Base-by-base conservation (phyloP, 306 rosid genomes). In the Hippophae rhamnoides region DNA sequence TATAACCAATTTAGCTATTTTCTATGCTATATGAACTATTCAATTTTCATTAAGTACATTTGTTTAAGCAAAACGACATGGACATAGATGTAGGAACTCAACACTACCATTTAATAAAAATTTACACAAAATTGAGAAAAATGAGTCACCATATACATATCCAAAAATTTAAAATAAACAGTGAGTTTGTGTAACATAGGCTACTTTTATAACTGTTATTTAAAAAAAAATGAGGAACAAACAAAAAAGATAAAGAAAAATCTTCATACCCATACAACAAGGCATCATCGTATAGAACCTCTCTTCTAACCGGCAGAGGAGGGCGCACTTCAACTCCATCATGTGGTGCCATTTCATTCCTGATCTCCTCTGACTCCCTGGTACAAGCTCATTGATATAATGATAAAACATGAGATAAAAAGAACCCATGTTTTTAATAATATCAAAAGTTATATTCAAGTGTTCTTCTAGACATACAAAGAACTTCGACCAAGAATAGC, bases 301-400 rank as follows among this genome's bases (percentile, higher is more conserved):
- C 97, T 77, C 99, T 82, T 56, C 78, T 80, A 41, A 93, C 99
- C 53, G 99, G 99, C 61, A 93, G 70, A 14, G 99, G 99, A 66
- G 99, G 71, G 56, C 99, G 95, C 23, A 88, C 97, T 71, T 88
- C 90, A 44, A 83, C 95, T n/a, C 70, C 90, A 49, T 56, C 82
- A 57, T 25, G 64, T 61, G 66, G 72, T 7, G 65, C 81, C 75
- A 65, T 61, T 60, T 73, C 95, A 69, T 60, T 72, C 18, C 59
- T 70, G 14, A 45, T 14, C 41, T 76, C 81, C 31, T 74, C 71
- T 3, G 72, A 62, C 55, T 75, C 89, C 64, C 99, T 93, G 63
- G 25, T 47, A 59, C 56, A 64, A 74, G 59, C 11, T 40, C 53
- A 42, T 45, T 10, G 58, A 13, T 13, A 40, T 26, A 26, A 41